Evolutionary conservation across 176 grass and related monocot species (phyloP), one percentile per base, ranked within the genome.

Genomic region (Lolium perenne): DNA sequence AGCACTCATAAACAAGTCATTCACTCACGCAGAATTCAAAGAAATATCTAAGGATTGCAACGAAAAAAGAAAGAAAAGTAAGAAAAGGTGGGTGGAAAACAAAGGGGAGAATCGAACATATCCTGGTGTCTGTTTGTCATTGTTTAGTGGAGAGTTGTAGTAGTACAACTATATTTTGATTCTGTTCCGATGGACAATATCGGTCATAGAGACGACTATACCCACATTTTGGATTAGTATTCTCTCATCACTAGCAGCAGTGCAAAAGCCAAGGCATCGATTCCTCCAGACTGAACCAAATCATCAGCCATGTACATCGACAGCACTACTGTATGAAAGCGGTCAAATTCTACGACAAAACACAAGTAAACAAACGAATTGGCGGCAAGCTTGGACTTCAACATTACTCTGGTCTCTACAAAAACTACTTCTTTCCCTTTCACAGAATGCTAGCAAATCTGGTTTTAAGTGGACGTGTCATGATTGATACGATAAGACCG

Each of bases 401-500:
- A 72, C 69, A 47, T 72, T 10, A 72, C 11, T 72, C 41, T 7
- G 5, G 2, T 35, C 32, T 70, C 7, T 4, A 38, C 1, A 23
- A 72, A 72, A 72, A 21, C 20, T 4, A 7, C 4, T 47, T 13
- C 11, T 72, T 47, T 47, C n/a, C 11, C 41, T 72, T 47, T 72
- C 70, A 14, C 41, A 35, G 2, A 3, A 35, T 3, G 32, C 32
- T 35, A 35, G 2, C 32, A 35, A 35, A 35, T 35, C 32, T 35
- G 32, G 32, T 35, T 35, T 50, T 74, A 23, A n/a, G 71, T 74
- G 71, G 71, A 74, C 43, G 71, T 15, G 43, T 74, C 70, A 73
- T 73, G 43, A 72, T 72, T 72, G 20, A 72, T 72, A 72, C 69
- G 58, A 62, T 62, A 62, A 62, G 60, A 62, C 13, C 60, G 60